A percentile compares a stretch with the other conserved stretches of the same genome.
These are phyloP conservation scores for Pichia cactophila DNA, from an alignment of 1,139 yeast species.

Conservation along the genomic window DNA sequence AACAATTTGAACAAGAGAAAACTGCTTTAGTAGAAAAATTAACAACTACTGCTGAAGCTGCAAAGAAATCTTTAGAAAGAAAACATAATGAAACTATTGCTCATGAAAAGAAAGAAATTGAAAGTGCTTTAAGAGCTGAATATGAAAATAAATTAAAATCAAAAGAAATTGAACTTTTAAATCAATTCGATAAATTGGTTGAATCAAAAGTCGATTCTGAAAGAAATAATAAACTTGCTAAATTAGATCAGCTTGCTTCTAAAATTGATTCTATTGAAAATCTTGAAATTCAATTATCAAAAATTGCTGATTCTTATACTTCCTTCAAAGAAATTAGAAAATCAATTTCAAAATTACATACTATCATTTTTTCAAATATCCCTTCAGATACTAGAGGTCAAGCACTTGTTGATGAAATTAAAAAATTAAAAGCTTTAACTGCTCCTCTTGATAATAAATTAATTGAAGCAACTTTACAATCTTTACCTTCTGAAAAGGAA, in stretches of 20 bases:
- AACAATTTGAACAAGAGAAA: constrained; percentile 51
- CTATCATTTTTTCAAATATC: constrained; percentile 32
- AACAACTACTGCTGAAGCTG: constrained; percentile 41
- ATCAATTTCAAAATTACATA: constrained; percentile 47
- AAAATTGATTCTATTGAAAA: constrained; percentile 54
- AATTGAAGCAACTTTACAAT: constrained; percentile 26
- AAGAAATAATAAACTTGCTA: constrained; percentile 72
- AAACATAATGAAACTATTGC: constrained; percentile 54
- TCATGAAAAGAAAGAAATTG: constrained; percentile 64
- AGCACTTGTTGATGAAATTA: constrained; percentile 27
- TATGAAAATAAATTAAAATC: constrained; percentile 72
- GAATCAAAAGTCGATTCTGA: constrained; percentile 64
- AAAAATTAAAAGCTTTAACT: constrained; percentile 26
- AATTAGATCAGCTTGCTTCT: constrained; percentile 51
- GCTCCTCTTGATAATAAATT: constrained; percentile 24
- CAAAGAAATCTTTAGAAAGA: constrained; percentile 55
- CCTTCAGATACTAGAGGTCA: constrained; percentile 28
- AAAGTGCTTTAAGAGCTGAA: constrained; percentile 59
- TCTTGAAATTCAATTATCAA: constrained; percentile 51
- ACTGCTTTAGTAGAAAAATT: constrained; percentile 43
- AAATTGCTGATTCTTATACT: constrained; percentile 48
- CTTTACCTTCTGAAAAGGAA: constrained; percentile 36
- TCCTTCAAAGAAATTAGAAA: constrained; percentile 50
- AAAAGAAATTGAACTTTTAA: constrained; percentile 64
- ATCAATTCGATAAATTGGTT: constrained; percentile 60